Base-by-base conservation (phyloP, 352 stramenopile species). In the Hyphochytrium catenoides region DNA sequence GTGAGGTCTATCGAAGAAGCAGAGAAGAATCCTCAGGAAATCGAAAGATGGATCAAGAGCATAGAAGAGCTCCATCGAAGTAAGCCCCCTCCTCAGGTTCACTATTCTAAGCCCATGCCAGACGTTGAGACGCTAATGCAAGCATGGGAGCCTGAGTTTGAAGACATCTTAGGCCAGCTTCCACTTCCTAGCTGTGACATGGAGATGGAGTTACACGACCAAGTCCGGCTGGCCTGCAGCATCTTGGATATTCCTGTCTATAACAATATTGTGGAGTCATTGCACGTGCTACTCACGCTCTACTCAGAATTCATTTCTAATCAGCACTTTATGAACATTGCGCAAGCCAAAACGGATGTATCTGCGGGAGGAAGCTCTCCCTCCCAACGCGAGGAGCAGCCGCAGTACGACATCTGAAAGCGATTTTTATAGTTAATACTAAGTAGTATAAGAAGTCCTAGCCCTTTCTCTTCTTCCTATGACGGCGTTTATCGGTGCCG, bases 101-200 rank as follows among this genome's bases (percentile, higher is more conserved):
- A 91, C 56, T 91, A 92, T 59, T 74, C 67, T 12, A 85, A 88
- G 39, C 62, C 60, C 12, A 93, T 95, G 78, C 79, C 82, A 8
- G 79, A 93, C 46, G 85, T 95, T 34, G 83, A 94, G 48, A 75
- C 52, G 25, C 61, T 95, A 29, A 95, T 94, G 82, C 78, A 94
- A 47, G 53, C 52, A 12, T 74, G 55, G 54, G 58, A 56, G 12
- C 62, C 79, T n/a, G 61, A 78, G 37, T 82, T 84, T 26, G 67
- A 84, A 39, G 60, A 77, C 44, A 51, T 81, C 3, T 43, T 79
- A 34, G 46, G 47, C 42, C 76, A 84, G 40, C 65, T 54, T n/a
- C 52, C 50, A 15, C 31, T 83, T 17, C 74, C 74, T 7, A 52
- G 52, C 14, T 64, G 72, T 2, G 62, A 90, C 12, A 52, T 95